Evolutionary conservation across 306 rosid species (phyloP).

Genomic region (Carpinus fangiana): DNA sequence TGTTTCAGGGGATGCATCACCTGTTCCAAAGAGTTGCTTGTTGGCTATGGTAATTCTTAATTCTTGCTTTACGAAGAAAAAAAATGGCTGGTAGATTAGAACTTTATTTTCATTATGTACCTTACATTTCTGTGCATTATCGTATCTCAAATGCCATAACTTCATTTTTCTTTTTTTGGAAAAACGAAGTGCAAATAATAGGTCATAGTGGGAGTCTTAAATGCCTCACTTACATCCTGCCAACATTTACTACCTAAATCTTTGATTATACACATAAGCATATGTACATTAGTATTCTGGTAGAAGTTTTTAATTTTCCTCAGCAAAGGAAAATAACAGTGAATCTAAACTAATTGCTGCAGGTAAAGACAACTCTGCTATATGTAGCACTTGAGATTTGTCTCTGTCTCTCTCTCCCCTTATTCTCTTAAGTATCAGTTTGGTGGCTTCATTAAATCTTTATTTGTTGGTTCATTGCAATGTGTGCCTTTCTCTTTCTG

Average conservation of each 20-base stretch:
- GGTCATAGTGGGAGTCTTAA: background rate
- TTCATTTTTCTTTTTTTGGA: background rate
- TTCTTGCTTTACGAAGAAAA: constrained; percentile 8
- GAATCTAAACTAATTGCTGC: background rate
- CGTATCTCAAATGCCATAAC: background rate
- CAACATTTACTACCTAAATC: background rate
- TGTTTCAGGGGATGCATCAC: constrained; percentile 29
- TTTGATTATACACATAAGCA: background rate
- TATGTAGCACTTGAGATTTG: background rate
- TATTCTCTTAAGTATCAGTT: background rate
- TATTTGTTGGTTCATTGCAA: background rate
- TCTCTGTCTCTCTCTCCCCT: background rate
- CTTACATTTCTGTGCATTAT: background rate
- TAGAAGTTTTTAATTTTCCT: background rate
- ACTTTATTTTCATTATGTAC: background rate
- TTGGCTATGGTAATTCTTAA: constrained; percentile 62
- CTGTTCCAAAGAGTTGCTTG: constrained; percentile 58
- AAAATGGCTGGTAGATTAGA: background rate
- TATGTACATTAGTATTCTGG: background rate
- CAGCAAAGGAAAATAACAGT: background rate
- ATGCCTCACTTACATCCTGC: background rate
- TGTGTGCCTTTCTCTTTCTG: background rate
- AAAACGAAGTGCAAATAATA: background rate
- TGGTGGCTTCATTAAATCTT: background rate
- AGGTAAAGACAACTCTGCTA: background rate